These are phyloP conservation scores for Saccharomycopsis hybrid DNA, from an alignment of 1,139 yeast genomes.

Conservation along the genomic window DNA sequence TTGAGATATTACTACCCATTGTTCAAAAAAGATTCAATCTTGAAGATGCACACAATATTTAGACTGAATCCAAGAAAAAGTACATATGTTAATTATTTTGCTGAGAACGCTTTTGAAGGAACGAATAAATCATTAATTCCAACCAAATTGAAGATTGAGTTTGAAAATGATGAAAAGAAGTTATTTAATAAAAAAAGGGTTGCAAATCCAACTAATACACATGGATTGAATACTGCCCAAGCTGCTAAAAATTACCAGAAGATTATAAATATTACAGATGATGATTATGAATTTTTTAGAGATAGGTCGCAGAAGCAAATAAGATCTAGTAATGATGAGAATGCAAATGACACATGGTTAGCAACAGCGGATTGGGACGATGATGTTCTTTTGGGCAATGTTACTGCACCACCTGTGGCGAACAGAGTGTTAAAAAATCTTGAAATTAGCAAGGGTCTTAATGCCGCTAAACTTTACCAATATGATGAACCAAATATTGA, in stretches of 20 bases:
- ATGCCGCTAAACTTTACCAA: constrained; percentile 5
- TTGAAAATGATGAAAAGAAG: constrained; percentile 42
- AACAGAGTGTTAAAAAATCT: constrained; percentile 7
- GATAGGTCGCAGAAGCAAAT: constrained; percentile 5
- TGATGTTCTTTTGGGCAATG: constrained; percentile 52
- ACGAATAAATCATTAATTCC: constrained; percentile 41
- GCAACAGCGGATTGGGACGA: constrained; percentile 87
- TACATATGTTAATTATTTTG: constrained; percentile 31
- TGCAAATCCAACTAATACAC: no score
- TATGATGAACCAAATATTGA: constrained; percentile 24
- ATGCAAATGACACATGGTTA: constrained; percentile 47
- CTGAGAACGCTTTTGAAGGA: neutral
- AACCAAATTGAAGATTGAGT: constrained; percentile 39
- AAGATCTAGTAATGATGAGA: constrained; percentile 9
- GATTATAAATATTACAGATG: constrained; percentile 9
- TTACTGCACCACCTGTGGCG: constrained; percentile 9
- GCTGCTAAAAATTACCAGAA: neutral
- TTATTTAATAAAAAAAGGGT: constrained; percentile 30
- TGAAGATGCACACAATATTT: constrained; percentile 63
- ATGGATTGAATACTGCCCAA: no score
- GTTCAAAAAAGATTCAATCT: constrained; percentile 47
- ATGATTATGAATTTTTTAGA: constrained; percentile 1
- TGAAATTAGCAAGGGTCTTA: neutral
- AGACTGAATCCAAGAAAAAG: constrained; percentile 45
- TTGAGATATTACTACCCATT: constrained; percentile 55